These are phyloP conservation scores for Hypoxylon sp. DNA, from an alignment of 2,329 filamentous ascomycete genomes.

Conservation along the genomic window DNA sequence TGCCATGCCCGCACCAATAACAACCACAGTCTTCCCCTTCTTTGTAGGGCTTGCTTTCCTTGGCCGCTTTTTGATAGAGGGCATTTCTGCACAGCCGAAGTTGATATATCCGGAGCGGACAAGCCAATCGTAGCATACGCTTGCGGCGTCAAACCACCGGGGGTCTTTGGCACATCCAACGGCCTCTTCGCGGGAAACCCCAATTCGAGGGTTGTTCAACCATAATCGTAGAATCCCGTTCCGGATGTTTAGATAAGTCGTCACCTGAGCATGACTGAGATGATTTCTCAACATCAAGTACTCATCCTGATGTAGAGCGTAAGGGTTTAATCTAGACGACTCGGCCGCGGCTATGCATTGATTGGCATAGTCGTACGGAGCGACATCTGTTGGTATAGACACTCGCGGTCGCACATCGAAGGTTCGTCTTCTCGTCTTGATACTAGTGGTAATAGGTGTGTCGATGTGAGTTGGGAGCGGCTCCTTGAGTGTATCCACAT, in stretches of 20 bases:
- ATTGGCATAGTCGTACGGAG: conserved; percentile 84
- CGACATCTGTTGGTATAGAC: conserved; percentile 84
- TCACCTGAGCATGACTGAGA: conserved; percentile 90
- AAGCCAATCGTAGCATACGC: conserved; percentile 93
- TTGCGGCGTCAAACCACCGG: conserved; percentile 90
- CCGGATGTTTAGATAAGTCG: conserved; percentile 94
- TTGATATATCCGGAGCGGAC: conserved; percentile 94
- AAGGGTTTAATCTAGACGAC: conserved; percentile 89
- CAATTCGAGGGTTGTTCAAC: conserved; percentile 86
- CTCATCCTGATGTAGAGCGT: conserved; percentile 87
- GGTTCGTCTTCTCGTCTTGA: conserved; percentile 52
- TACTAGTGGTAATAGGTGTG: conserved; percentile 35
- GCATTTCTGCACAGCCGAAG: conserved; percentile 89
- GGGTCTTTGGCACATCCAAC: conserved; percentile 89
- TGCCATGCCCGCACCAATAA: conserved; percentile 95
- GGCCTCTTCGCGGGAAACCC: conserved; percentile 86
- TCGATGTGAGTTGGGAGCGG: conserved; percentile 22
- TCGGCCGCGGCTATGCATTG: conserved; percentile 93
- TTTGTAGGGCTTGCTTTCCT: conserved; percentile 60
- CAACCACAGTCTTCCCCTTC: conserved; percentile 80
- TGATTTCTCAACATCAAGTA: conserved; percentile 84
- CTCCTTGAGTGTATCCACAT: conserved; percentile 59
- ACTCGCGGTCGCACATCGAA: conserved; percentile 80
- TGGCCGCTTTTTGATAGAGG: conserved; percentile 60
- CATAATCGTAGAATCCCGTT: conserved; percentile 94